Evolutionary conservation across 164 flowering plant genomes (phyloP), one percentile per base, ranked within the genome.

Genomic region (Amborella trichopoda): DNA sequence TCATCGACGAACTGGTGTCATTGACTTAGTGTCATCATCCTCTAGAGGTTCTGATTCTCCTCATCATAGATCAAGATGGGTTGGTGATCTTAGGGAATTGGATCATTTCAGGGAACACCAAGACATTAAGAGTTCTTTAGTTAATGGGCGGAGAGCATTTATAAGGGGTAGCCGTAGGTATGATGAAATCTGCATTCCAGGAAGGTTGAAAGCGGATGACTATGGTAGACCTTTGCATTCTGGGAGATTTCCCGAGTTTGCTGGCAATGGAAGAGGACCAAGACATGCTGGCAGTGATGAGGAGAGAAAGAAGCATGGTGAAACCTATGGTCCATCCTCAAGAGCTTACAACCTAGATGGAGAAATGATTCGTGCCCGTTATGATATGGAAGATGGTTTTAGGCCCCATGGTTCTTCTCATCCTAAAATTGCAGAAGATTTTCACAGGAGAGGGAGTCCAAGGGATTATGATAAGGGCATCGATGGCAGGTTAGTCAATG

Each of bases 141-240:
- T 45, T 26, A 59, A 70, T 53, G 57, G 68, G 28, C 60, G 44
- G 28, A 67, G 76, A 52, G 25, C 46, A 27, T 51, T 62, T 11
- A 24, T 60, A 32, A 54, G 59, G 23, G 16, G 41, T 38, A 21
- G 28, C 26, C 60, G 56, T 13, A 69, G 66, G 55, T 58, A 61
- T 49, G 73, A 69, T 39, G n/a, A 51, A 18, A 44, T 44, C 16
- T 63, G 55, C 20, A 53, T 68, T 23, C 46, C 62, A 3, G 63
- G 57, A 26, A 63, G 74, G 38, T 20, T 58, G 44, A 73, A 71
- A 39, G 52, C 62, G 6, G 71, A 71, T 50, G 70, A 58, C 28
- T 58, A 49, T 33, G 54, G 60, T 14, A 66, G 73, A 52, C 61
- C 69, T 34, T 48, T 53, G 45, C 69, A 62, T 44, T 66, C 70